These are phyloP conservation scores for Hypomontagnella monticulosa DNA, from an alignment of 495 filamentous ascomycete genomes.

Conservation along the genomic window DNA sequence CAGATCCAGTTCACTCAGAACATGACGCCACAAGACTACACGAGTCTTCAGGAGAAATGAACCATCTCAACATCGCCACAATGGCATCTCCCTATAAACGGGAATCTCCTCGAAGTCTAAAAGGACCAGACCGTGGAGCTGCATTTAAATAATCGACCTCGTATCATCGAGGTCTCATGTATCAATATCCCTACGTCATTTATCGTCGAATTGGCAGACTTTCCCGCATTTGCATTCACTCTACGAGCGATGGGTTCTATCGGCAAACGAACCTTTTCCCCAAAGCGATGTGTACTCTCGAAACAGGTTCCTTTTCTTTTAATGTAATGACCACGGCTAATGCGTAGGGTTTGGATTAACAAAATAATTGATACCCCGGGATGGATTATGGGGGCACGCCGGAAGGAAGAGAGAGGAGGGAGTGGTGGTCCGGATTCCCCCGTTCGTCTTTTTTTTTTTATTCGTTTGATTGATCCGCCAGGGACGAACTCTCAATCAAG, in stretches of 20 bases:
- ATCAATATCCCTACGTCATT: slow-evolving; percentile 33
- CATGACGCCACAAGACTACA: slow-evolving; percentile 59
- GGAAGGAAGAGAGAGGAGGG: slow-evolving; percentile 5
- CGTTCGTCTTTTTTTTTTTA: slow-evolving; percentile 25
- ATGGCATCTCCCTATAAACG: neutral
- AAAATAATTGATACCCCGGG: slow-evolving; percentile 54
- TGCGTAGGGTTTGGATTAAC: slow-evolving; percentile 37
- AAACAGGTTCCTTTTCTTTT: slow-evolving; percentile 24
- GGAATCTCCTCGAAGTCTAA: neutral
- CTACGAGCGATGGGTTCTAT: slow-evolving; percentile 1
- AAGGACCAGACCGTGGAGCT: neutral
- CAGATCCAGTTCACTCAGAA: slow-evolving; percentile 62
- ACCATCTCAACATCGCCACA: neutral
- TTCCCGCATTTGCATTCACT: slow-evolving; percentile 32
- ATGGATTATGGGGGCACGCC: slow-evolving; percentile 27
- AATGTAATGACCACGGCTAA: slow-evolving; percentile 47
- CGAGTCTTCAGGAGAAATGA: slow-evolving; percentile 31
- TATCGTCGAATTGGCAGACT: slow-evolving; percentile 23
- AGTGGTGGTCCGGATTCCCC: slow-evolving; percentile 22
- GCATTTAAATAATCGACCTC: slow-evolving; percentile 9
- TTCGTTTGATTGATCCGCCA: slow-evolving; percentile 21
- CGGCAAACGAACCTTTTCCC: neutral
- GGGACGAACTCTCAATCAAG: slow-evolving; percentile 17
- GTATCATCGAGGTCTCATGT: slow-evolving; percentile 29
- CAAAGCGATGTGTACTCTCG: slow-evolving; percentile 20